Conservation (phyloP, 139 green algal species). For the Mesotaenium endlicherianum region DNA sequence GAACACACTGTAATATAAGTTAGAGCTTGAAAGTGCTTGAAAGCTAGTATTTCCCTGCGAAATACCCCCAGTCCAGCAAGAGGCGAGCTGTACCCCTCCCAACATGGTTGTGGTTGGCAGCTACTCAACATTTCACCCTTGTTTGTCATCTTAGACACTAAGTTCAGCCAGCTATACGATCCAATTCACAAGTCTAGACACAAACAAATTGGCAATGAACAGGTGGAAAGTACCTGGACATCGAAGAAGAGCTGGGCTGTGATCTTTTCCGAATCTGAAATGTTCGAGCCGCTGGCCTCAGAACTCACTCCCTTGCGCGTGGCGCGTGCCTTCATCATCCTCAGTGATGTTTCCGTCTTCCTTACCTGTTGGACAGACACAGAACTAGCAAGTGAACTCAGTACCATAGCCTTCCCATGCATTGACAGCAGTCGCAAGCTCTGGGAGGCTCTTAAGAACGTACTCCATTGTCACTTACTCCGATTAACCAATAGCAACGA, state of each 20-base stretch:
- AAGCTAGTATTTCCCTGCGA: not conserved
- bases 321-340: conserved; percentile 7
- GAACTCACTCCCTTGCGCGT: conserved; percentile 43
- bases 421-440: too few species aligned
- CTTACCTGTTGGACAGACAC: conserved; percentile 1
- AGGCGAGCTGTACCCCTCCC: too few species aligned
- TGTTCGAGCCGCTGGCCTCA: conserved; percentile 16
- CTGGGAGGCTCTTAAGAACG: too few species aligned
- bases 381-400: too few species aligned
- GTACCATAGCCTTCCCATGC: too few species aligned
- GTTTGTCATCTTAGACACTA: too few species aligned
- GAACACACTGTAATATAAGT: not conserved
- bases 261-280: conserved; percentile 90
- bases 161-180: not conserved
- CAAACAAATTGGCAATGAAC: not conserved
- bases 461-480: too few species aligned
- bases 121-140: too few species aligned
- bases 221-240: conserved; percentile 24
- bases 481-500: too few species aligned
- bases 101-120: too few species aligned
- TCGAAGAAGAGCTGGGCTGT: conserved; percentile 57
- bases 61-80: too few species aligned
- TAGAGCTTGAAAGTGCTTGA: not conserved
- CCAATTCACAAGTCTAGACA: not conserved
- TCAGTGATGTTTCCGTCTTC: conserved; percentile 84